Percentiles rank a stretch among this genome's conserved stretches.
These are phyloP conservation scores for Trypanosoma platydactyli DNA, from an alignment of 208 protist species.

Conservation along the genomic window DNA sequence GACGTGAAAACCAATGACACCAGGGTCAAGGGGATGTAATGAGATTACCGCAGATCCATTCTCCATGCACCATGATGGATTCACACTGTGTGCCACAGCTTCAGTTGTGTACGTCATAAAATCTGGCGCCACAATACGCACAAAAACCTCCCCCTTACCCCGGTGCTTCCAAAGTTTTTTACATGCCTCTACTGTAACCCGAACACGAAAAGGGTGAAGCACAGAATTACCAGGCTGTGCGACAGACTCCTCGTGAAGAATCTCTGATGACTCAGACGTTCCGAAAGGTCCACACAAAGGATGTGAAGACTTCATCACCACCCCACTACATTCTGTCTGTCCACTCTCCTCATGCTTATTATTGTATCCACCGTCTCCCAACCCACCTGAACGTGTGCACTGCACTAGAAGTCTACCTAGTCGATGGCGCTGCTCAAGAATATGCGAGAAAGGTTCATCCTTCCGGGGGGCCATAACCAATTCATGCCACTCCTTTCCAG, in stretches of 20 bases:
- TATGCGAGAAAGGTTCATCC: conserved; percentile 22
- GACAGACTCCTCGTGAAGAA: conserved; percentile 16
- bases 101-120: conserved; percentile 1
- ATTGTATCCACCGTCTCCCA: not conserved
- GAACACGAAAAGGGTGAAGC: conserved; percentile 13
- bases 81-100: not conserved
- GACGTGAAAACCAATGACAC: conserved; percentile 21
- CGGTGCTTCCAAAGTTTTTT: conserved; percentile 2
- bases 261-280: conserved; percentile 2
- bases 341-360: not conserved
- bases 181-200: conserved; percentile 17
- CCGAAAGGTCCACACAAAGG: not conserved
- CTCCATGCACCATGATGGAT: conserved; percentile 4
- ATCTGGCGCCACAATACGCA: conserved; percentile 19
- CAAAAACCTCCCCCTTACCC: conserved; percentile 6
- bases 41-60: conserved; percentile 6
- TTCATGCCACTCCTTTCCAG: conserved; percentile 26
- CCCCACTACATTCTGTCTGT: not conserved
- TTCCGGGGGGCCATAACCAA: conserved; percentile 18
- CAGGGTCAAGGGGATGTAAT: conserved; percentile 16
- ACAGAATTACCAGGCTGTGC: not conserved
- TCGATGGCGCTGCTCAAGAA: conserved; percentile 20
- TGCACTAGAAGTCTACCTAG: conserved; percentile 29
- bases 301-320: not conserved
- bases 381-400: conserved; percentile 1